Base-by-base conservation (phyloP, 345 rosid genomes). In the Mercurialis annua region DNA sequence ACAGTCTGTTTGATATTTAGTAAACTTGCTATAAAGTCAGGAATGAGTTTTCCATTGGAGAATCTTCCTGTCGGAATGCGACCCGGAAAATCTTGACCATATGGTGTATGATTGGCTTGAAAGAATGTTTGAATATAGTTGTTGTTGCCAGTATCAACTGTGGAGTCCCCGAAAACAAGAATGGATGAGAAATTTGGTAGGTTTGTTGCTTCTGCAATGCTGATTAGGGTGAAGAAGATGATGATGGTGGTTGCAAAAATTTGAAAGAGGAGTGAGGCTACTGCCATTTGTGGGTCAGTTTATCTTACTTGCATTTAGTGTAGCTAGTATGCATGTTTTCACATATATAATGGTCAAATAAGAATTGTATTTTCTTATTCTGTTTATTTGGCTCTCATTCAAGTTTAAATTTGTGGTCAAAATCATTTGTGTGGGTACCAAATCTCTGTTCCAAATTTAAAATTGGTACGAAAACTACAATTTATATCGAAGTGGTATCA, bases 121-220 rank as follows among this genome's bases (percentile, higher is more conserved):
- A 70, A 38, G 4, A 63, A 0, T 20, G 81, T 74, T 2, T 6
- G 23, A 1, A 74, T 42, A 55, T 71, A 72, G 73, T 78, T 76
- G 81, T 82, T 81, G 58, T 82, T 76, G 14, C 85, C 83, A 0
- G 85, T 61, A 51, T 82, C 85, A 16, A 72, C 72, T 0, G 83
- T 68, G 11, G 85, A 81, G 59, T 81, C 82, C 1, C 85, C 85
- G 2, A 81, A 71, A 23, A 73, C 30, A 1, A 81, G 65, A 68
- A 78, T 21, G 26, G 78, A 59, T 2, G 77, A 21, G 79, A 66
- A 74, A 17, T 57, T 70, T 20, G 65, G 65, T 2, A 16, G 27
- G 23, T 31, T 18, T 42, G 12, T n/a, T 9, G 65, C 65, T 30
- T 6, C 20, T 10, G 26, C 8, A 44, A 58, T n/a, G 27, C 3